Evolutionary conservation across 148 eudicot species (phyloP), one percentile per base, ranked within the genome.

Genomic region (Euryodendron excelsum): DNA sequence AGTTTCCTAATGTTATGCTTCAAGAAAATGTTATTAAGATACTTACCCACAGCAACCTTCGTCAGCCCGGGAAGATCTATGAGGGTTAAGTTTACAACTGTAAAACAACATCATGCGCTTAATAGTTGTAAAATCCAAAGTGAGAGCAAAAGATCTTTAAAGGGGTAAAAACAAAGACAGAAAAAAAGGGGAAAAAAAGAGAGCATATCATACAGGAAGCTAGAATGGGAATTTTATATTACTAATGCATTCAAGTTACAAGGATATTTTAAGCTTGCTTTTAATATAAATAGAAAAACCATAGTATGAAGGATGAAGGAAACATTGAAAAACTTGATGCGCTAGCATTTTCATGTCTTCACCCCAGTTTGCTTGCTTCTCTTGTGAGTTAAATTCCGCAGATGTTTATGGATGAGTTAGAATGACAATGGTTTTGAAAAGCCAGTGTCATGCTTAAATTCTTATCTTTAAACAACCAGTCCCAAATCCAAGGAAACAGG

Each of bases 51-150:
- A 27, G 99, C 99, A 78, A 96, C 98, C 88, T 96, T 96, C 48
- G 99, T 96, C 85, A 96, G 77, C 66, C 99, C 99, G 48, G 99
- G 99, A 86, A 96, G 99, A 93, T 96, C 99, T 67, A 96, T 92
- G 74, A 96, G 93, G 65, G 99, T 96, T 88, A 96, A 88, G 85
- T 96, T 93, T 78, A 96, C 99, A 84, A 96, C 99, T 96, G 97
- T 72, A 88, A 73, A 74, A 81, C 64, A 77, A 85, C 83, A 70
- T 52, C 37, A 81, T 4, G 66, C 25, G 53, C 41, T 30, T 47
- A 45, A 60, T 18, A 64, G 48, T 53, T 47, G 64, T 2, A 59
- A 41, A 72, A 59, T 62, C 28, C n/a, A 45, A 63, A 66, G n/a
- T 15, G 25, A 73, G 68, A 15, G 23, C 45, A 37, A 55, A 58